These are phyloP conservation scores for Adansonia digitata DNA, from an alignment of 345 rosid genomes.

Conservation along the genomic window DNA sequence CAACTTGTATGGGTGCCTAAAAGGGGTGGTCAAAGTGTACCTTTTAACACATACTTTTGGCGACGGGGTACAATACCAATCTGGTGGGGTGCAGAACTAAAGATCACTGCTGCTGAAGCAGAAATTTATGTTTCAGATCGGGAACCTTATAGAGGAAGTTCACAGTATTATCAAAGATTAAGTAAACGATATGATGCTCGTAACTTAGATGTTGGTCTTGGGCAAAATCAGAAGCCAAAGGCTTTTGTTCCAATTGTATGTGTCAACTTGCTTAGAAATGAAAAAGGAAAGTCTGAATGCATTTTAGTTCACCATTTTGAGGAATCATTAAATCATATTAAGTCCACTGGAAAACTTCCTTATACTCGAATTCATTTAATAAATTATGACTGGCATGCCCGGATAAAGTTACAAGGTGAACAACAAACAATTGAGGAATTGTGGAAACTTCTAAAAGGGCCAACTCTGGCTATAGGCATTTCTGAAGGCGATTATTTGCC, in stretches of 20 bases:
- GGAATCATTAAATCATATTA: constrained; percentile 66
- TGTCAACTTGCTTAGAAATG: constrained; percentile 81
- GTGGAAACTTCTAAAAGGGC: constrained; percentile 74
- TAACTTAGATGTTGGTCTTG: constrained; percentile 48
- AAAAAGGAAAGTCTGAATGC: constrained; percentile 86
- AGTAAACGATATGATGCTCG: constrained; percentile 81
- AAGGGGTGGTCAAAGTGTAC: constrained; percentile 65
- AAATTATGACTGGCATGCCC: constrained; percentile 97
- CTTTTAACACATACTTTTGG: constrained; percentile 86
- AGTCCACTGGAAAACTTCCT: constrained; percentile 70
- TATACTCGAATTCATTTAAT: constrained; percentile 57
- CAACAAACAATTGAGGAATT: constrained; percentile 88
- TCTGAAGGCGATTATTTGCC: constrained; percentile 93
- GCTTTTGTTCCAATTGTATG: constrained; percentile 77
- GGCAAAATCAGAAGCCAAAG: constrained; percentile 62
- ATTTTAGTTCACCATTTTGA: constrained; percentile 91
- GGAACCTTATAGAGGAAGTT: constrained; percentile 92
- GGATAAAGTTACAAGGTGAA: constrained; percentile 73
- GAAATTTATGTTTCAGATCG: constrained; percentile 84
- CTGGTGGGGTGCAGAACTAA: constrained; percentile 99
- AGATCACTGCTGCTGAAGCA: constrained; percentile 92
- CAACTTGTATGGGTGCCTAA: constrained; percentile 94
- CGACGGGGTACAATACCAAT: constrained; percentile 97
- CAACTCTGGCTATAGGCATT: constrained; percentile 65
- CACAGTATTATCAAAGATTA: constrained; percentile 77